Evolutionary conservation across 331 rosid species (phyloP), one percentile per base, ranked within the genome.

Genomic region (Stylosanthes scabra): DNA sequence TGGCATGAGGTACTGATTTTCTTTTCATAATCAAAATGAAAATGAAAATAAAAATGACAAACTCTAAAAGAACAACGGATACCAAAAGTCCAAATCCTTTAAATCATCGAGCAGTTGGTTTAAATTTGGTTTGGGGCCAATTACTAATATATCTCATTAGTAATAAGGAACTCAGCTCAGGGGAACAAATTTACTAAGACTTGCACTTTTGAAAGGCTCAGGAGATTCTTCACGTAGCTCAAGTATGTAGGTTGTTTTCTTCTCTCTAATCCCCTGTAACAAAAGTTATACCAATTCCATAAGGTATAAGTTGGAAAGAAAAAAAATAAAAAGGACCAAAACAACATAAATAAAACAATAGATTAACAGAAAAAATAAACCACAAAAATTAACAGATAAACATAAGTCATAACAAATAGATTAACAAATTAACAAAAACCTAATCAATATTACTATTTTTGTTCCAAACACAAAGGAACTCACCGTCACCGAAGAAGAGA

Each of bases 261-360:
- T 94, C 84, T 94, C 97, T 14, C 99, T 96, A 57, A 94, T 91
- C 25, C 97, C 95, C 99, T 94, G 28, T 25, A 47, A 11, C n/a
- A 62, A 41, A 46, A 29, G 2, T 51, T 49, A n/a, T 51, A 15
- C 77, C 55, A 51, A 39, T 66, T 78, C 0, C 0, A 52, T 11
- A 64, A 55, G 20, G 58, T 47, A 62, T 37, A 59, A 59, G 8
- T n/a, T 40, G 7, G n/a, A 9, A 31, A 66, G 63, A 25, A 45
- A 7, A n/a, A 9, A 31, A 1, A 20, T 1, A 66, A 66, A 31
- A 71, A 10, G 40, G 8, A 41, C 6, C 20, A 31, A 8, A 25
- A 16, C 14, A 13, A 10, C 25, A 20, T 20, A 20, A 20, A 20
- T 20, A 20, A 20, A 20, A 20, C 25, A 20, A 20, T 1, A 20